Evolutionary conservation across 768 basidiomycete genomes (phyloP), one percentile per base, ranked within the genome.

Genomic region (Mycena belliarum): DNA sequence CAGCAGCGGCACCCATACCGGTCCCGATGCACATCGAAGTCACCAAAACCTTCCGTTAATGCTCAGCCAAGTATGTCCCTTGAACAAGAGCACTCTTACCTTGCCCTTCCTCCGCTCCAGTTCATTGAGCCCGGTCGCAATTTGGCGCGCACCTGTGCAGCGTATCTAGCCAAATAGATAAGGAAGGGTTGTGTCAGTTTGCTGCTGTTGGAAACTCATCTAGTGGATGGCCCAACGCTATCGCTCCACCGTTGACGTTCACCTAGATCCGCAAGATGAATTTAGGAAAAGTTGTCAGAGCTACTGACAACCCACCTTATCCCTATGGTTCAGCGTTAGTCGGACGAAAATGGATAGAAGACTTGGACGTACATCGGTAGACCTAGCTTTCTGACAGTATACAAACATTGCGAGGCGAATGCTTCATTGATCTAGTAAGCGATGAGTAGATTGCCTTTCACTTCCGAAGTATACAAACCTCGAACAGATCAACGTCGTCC

Each of bases 231-330:
- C 91, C 89, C 40, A 93, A 77, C 21, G 91, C 93, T 66, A 95
- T 95, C 1, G 93, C 93, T 3, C 94, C 94, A 16, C 94, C 93
- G 58, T 94, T 93, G 25, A 92, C 89, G 65, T 95, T 95, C 20
- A 93, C 85, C 78, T 89, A 83, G 78, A 83, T 78, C 76, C n/a
- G 69, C 71, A 57, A 83, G 77, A 7, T 48, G 41, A 41, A 23
- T 18, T 56, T 23, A 40, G 25, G 24, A 42, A 42, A 1, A 28
- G 18, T 26, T 28, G 18, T 50, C 6, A 8, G 20, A 25, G 29
- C 29, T 32, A 7, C 2, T 29, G 32, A 25, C 37, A 32, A 47
- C 63, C 20, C 56, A 75, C 76, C 69, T 77, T 79, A 21, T 77
- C 74, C 20, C 77, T 78, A 50, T n/a, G 12, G 28, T 35, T 8